Evolutionary conservation across 2,329 filamentous ascomycete genomes (phyloP).

Genomic region (Helotiales sp.): DNA sequence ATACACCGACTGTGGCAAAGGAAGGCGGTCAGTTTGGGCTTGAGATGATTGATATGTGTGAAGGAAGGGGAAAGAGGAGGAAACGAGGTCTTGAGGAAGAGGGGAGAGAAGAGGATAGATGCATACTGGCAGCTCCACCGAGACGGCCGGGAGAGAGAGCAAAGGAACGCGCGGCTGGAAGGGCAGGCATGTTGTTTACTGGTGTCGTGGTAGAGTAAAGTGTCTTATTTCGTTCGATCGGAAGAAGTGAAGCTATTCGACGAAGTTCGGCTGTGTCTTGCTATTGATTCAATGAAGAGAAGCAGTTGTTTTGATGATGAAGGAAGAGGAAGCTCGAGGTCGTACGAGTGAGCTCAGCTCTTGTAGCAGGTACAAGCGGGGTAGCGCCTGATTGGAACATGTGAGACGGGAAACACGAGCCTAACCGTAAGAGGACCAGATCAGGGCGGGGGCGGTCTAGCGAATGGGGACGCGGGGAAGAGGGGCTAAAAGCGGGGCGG

Average conservation of each 20-base stretch:
- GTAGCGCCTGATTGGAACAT: conserved; percentile 10
- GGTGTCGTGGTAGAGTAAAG: not conserved
- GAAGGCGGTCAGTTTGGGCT: conserved; percentile 7
- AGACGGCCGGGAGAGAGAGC: conserved; percentile 15
- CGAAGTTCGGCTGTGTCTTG: not conserved
- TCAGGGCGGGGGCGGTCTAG: not conserved
- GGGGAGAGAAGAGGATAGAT: not conserved
- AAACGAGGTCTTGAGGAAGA: too few species aligned
- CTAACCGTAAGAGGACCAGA: not conserved
- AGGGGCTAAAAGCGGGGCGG: conserved; percentile 16
- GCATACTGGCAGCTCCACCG: conserved; percentile 15
- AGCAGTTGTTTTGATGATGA: not conserved
- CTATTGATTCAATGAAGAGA: not conserved
- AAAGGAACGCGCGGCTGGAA: conserved; percentile 16
- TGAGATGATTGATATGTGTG: too few species aligned
- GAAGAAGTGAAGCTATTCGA: not conserved
- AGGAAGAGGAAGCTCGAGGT: not conserved
- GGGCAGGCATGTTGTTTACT: conserved; percentile 9
- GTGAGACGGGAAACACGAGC: conserved; percentile 1
- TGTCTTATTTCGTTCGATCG: not conserved
- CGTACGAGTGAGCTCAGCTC: not conserved
- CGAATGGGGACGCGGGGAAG: conserved; percentile 19
- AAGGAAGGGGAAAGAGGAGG: too few species aligned
- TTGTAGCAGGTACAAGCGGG: conserved; percentile 15
- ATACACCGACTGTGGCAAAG: conserved; percentile 22